Evolutionary conservation across 805 yeast species (phyloP).

Genomic region (Peterozyma toletana): DNA sequence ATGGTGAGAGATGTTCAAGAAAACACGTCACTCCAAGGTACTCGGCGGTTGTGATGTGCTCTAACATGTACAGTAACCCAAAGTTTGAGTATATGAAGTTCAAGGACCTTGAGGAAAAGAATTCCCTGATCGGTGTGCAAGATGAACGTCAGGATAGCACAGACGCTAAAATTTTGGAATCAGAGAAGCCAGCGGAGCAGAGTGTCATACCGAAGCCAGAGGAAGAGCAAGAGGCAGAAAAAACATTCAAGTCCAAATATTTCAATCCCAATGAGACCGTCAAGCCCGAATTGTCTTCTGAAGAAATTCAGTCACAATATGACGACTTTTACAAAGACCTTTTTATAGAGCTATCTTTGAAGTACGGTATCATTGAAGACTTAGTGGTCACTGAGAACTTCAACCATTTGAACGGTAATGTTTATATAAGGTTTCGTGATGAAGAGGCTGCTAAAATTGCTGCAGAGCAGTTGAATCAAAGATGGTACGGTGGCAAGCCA

Average conservation of each 20-base stretch:
- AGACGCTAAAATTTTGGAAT: constrained; percentile 1
- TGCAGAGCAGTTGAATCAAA: constrained; percentile 52
- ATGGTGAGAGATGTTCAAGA: constrained; percentile 82
- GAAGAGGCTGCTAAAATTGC: constrained; percentile 56
- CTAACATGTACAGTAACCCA: constrained; percentile 62
- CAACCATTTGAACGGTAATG: constrained; percentile 83
- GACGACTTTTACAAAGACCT: constrained; percentile 67
- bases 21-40: constrained; percentile 58
- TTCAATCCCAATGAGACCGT: constrained; percentile 1
- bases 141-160: background rate
- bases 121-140: background rate
- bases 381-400: constrained; percentile 77
- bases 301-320: constrained; percentile 37
- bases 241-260: constrained; percentile 1
- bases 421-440: constrained; percentile 56
- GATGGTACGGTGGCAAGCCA: constrained; percentile 81
- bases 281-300: constrained; percentile 18
- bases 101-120: constrained; percentile 16
- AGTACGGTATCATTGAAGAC: constrained; percentile 45
- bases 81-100: constrained; percentile 29
- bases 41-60: constrained; percentile 58
- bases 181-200: background rate
- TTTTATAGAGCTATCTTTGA: constrained; percentile 47
- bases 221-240: constrained; percentile 3
- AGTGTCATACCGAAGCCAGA: constrained; percentile 1